Base-by-base conservation (phyloP, 2,329 filamentous ascomycete species). In the Fusarium sp. region DNA sequence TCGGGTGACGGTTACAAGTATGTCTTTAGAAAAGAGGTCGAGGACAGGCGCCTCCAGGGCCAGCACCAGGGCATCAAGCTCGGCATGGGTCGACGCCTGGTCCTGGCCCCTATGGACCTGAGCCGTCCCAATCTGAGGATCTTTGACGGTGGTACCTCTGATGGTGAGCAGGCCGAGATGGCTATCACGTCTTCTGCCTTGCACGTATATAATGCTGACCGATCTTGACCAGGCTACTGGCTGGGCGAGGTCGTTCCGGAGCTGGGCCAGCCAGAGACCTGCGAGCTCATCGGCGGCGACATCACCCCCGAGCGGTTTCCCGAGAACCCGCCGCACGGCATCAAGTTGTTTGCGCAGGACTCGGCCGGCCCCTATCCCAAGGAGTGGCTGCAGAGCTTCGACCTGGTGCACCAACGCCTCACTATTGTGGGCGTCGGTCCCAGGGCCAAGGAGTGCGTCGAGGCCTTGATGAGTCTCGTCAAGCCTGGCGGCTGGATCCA, bases 401-500 rank as follows among this genome's bases (percentile, higher is more conserved):
- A 61, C 46, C 49, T 61, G 4, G 58, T 58, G 14, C 58, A 61
- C 33, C 58, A 61, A 9, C 53, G 58, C 13, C 51, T 61, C 13
- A 43, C 51, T 6, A 51, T 61, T n/a, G 53, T 50, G 11, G 51
- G 53, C 7, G 36, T 57, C 14, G 21, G 46, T 2, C 19, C 13
- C 15, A 17, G 48, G 9, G 15, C 42, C n/a, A 13, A 44, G 19
- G 17, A 46, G 3, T 38, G 43, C n/a, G 19, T 61, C 2, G 41
- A 31, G 4, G 35, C 39, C 23, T 19, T 61, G 13, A 46, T 50
- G n/a, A 15, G 21, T 11, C 55, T 54, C 9, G 58, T 61, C 4
- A 58, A 58, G 19, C 58, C 58, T 1, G 58, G 58, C 8, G 53
- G 58, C 10, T 61, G 58, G 58, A 53, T 61, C 14, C 54, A 61